Percentiles rank a stretch among this genome's conserved stretches.
Conservation (phyloP, 331 rosid genomes). For the Pyracantha coccinea region DNA sequence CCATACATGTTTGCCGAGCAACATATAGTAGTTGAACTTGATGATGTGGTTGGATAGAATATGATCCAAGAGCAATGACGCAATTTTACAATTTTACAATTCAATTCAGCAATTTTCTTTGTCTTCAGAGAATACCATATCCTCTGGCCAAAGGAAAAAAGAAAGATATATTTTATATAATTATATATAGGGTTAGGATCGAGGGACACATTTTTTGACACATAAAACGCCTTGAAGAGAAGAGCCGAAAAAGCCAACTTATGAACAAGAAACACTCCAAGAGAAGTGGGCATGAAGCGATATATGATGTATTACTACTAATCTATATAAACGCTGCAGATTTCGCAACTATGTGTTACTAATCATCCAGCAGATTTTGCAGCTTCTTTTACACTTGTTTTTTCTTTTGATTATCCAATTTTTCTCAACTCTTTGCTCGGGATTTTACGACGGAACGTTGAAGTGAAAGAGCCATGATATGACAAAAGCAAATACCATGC, state of each 20-base stretch:
- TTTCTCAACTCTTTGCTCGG: conserved; percentile 1
- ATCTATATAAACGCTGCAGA: conserved; percentile 1
- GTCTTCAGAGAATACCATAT: background rate
- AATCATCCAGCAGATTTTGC: no score
- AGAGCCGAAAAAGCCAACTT: conserved; percentile 16
- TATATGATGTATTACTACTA: conserved; percentile 3
- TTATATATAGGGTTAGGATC: background rate
- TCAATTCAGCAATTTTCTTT: background rate
- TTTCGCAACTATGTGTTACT: background rate
- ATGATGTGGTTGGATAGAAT: background rate
- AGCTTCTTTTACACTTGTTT: background rate
- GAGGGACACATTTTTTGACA: background rate
- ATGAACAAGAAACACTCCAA: conserved; percentile 18
- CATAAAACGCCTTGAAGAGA: conserved; percentile 9
- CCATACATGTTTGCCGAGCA: background rate
- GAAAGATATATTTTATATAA: background rate
- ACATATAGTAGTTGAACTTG: background rate
- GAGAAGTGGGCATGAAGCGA: background rate
- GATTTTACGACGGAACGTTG: conserved; percentile 43
- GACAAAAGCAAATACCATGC: conserved; percentile 85
- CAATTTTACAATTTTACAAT: background rate
- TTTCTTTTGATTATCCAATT: background rate
- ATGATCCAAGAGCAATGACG: background rate
- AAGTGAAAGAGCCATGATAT: conserved; percentile 94
- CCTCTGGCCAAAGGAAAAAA: background rate